Percentiles rank a stretch among this genome's conserved stretches.
Evolutionary conservation across 495 filamentous ascomycete species (phyloP).

Genomic region (Podospora bellae-mahoneyi): DNA sequence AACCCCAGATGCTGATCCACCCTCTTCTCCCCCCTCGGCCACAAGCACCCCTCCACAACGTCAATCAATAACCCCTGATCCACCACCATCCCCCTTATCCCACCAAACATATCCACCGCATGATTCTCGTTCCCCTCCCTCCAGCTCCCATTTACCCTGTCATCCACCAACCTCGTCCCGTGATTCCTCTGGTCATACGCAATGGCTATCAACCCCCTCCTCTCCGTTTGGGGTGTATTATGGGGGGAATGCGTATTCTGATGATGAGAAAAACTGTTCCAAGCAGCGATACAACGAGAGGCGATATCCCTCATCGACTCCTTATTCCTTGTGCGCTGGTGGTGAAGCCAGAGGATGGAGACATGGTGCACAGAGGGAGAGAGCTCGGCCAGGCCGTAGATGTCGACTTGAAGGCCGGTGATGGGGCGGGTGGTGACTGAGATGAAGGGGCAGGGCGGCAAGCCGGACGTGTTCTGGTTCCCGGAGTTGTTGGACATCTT

Average conservation of each 20-base stretch:
- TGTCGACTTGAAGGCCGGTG: slow-evolving; percentile 68
- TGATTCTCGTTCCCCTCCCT: slow-evolving; percentile 74
- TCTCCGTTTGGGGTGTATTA: neutral
- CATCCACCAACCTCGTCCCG: slow-evolving; percentile 61
- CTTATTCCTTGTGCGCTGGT: slow-evolving; percentile 67
- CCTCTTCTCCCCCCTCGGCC: slow-evolving; percentile 43
- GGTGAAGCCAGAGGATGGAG: slow-evolving; percentile 81
- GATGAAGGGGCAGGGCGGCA: slow-evolving; percentile 43
- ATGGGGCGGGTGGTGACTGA: slow-evolving; percentile 63
- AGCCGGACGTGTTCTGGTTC: slow-evolving; percentile 11
- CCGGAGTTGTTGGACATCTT: neutral
- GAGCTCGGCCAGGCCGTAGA: slow-evolving; percentile 79
- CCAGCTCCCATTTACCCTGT: slow-evolving; percentile 69
- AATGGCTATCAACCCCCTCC: slow-evolving; percentile 65
- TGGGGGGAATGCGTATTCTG: neutral
- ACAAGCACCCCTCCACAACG: slow-evolving; percentile 71
- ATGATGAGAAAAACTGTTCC: slow-evolving; percentile 22
- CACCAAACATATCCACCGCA: slow-evolving; percentile 81
- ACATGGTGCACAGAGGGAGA: slow-evolving; percentile 45
- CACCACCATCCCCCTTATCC: slow-evolving; percentile 60
- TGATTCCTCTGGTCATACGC: slow-evolving; percentile 91
- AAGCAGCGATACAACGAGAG: slow-evolving; percentile 36
- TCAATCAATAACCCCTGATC: slow-evolving; percentile 61
- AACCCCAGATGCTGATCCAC: slow-evolving; percentile 71
- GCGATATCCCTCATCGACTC: slow-evolving; percentile 61